Conservation (phyloP, 305 asterid species). For the Fraxinus sp. region DNA sequence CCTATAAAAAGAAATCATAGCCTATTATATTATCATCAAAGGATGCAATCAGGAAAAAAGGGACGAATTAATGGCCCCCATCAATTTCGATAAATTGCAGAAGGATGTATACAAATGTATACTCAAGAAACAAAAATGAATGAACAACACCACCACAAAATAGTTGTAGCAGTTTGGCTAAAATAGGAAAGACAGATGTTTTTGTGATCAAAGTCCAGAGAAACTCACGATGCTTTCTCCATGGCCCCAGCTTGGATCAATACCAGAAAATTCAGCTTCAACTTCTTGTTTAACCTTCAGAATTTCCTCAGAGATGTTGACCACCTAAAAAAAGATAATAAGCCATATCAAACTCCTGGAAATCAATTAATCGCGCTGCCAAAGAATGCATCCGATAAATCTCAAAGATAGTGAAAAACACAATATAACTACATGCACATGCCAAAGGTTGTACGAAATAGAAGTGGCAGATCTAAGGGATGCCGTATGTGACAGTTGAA, state of each 20-base stretch:
- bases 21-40: background rate
- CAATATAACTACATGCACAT: background rate
- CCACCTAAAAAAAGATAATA: constrained; percentile 45
- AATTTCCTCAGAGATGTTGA: constrained; percentile 56
- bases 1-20: constrained; percentile 25
- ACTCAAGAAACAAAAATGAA: background rate
- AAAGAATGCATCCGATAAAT: background rate
- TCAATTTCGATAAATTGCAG: constrained; percentile 4
- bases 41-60: background rate
- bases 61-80: background rate
- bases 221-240: constrained; percentile 8
- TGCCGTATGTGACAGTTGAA: background rate
- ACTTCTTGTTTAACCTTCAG: constrained; percentile 74
- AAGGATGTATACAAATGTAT: background rate
- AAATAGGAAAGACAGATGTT: background rate
- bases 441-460: background rate
- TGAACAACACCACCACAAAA: background rate
- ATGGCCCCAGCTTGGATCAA: background rate
- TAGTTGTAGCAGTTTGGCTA: background rate
- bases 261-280: constrained; percentile 57
- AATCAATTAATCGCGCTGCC: background rate
- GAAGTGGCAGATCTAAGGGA: background rate
- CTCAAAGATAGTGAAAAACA: background rate
- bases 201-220: background rate
- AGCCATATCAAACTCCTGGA: background rate